Evolutionary conservation across 768 basidiomycete species (phyloP).

Genomic region (Suillus alpinus): DNA sequence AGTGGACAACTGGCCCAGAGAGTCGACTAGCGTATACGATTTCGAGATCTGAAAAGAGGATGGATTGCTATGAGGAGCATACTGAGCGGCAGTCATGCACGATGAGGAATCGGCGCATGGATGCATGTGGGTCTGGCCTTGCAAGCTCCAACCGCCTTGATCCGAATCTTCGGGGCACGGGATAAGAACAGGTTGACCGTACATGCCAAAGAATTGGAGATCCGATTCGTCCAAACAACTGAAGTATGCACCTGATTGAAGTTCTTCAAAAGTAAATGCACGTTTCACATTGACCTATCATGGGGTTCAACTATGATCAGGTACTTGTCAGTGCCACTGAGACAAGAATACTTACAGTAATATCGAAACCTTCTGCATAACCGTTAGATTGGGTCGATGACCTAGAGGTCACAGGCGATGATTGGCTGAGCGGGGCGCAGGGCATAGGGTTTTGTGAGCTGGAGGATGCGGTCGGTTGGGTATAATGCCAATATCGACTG

Average conservation of each 20-base stretch:
- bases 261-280: slow-evolving; percentile 32
- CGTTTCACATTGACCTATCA: slow-evolving; percentile 28
- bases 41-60: slow-evolving; percentile 16
- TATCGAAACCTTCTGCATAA: slow-evolving; percentile 23
- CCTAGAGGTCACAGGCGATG: background rate
- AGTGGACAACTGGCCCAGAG: slow-evolving; percentile 19
- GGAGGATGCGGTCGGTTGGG: background rate
- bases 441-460: background rate
- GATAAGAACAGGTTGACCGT: slow-evolving; percentile 32
- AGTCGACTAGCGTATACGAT: slow-evolving; percentile 27
- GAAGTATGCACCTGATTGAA: slow-evolving; percentile 32
- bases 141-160: slow-evolving; percentile 14
- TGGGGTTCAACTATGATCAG: background rate
- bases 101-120: background rate
- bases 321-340: background rate
- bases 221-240: slow-evolving; percentile 29
- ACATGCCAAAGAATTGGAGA: slow-evolving; percentile 30
- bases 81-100: background rate
- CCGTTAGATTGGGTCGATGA: slow-evolving; percentile 1
- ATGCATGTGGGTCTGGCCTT: slow-evolving; percentile 7
- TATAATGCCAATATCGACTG: background rate
- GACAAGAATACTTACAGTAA: slow-evolving; percentile 14
- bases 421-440: background rate
- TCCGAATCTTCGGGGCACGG: slow-evolving; percentile 22
- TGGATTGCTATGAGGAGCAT: slow-evolving; percentile 5